Conservation (phyloP, 2,329 filamentous ascomycete species). For the Pleoardoris graminearum region DNA sequence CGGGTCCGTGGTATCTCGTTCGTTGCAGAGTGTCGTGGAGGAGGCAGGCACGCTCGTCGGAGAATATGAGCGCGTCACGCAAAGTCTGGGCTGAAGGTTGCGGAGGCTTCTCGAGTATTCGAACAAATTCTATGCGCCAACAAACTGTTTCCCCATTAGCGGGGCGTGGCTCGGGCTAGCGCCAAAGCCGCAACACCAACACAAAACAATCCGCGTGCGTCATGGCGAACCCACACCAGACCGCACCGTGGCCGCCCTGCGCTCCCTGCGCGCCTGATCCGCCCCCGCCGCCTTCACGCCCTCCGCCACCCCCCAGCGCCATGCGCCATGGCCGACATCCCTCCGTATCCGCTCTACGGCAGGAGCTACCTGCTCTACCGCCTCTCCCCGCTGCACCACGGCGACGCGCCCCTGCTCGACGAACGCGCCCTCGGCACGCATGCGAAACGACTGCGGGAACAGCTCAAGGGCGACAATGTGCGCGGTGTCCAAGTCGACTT, state of each 20-base stretch:
- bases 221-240: slow-evolving; percentile 9
- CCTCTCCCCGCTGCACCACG: slow-evolving; percentile 58
- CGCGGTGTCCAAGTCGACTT: slow-evolving; percentile 51
- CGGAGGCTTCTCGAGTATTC: slow-evolving; percentile 18
- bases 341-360: slow-evolving; percentile 53
- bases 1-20: slow-evolving; percentile 7
- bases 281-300: not conserved
- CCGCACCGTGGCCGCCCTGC: not conserved
- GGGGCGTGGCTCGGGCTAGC: slow-evolving; percentile 15
- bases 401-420: slow-evolving; percentile 40
- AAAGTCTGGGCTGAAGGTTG: slow-evolving; percentile 14
- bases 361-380: slow-evolving; percentile 59
- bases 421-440: slow-evolving; percentile 50
- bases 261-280: not conserved
- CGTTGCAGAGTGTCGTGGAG: not conserved
- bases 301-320: not conserved
- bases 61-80: slow-evolving; percentile 10
- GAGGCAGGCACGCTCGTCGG: slow-evolving; percentile 9
- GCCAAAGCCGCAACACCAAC: slow-evolving; percentile 8
- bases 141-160: slow-evolving; percentile 16
- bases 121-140: slow-evolving; percentile 23
- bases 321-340: slow-evolving; percentile 38
- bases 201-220: slow-evolving; percentile 15
- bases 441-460: slow-evolving; percentile 53
- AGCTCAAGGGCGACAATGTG: slow-evolving; percentile 55